Evolutionary conservation across 306 rosid genomes (phyloP).

Genomic region (Quercus aquifolioides): DNA sequence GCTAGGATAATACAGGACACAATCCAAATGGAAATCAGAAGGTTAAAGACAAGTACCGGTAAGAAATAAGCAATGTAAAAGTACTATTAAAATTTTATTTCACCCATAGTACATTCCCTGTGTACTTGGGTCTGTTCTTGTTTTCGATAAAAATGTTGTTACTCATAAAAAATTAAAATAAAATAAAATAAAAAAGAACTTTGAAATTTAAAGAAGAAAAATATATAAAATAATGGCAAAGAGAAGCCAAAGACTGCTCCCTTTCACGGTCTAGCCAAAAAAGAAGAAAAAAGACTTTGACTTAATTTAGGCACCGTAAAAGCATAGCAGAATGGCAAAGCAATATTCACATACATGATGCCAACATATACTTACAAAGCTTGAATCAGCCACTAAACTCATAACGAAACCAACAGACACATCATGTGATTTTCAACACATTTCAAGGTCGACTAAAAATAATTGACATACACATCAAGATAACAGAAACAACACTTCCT

Average conservation of each 20-base stretch:
- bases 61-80: not conserved
- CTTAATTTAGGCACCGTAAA: not conserved
- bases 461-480: slow-evolving; percentile 1
- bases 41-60: not conserved
- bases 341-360: not conserved
- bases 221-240: not conserved
- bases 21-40: not conserved
- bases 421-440: slow-evolving; percentile 6
- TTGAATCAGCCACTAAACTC: not conserved
- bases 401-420: not conserved
- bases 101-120: no score
- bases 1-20: not conserved
- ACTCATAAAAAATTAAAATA: no score
- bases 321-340: not conserved
- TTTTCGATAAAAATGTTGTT: no score
- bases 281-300: not conserved
- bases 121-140: no score
- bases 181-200: no score
- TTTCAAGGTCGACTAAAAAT: not conserved
- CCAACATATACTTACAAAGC: not conserved
- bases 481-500: not conserved
- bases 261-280: not conserved
- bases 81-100: not conserved
- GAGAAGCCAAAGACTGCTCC: not conserved
- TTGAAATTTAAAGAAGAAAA: not conserved